Conservation (phyloP, 108 stramenopile genomes). For the Licmophora abbreviata region DNA sequence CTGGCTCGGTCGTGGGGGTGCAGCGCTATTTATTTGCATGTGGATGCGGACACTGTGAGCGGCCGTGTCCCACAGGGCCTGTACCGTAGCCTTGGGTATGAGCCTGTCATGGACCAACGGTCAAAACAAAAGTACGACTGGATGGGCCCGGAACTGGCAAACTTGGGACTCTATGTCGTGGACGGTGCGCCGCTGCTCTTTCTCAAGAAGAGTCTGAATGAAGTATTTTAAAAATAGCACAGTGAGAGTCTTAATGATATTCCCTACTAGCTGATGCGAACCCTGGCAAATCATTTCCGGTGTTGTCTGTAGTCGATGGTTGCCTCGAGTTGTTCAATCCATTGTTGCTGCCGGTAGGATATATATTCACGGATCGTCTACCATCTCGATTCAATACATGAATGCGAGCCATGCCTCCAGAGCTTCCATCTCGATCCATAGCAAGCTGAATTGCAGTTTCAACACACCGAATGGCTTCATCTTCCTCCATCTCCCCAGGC, state of each 20-base stretch:
- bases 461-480: conserved; percentile 57
- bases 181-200: neutral
- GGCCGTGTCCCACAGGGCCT: conserved; percentile 39
- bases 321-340: no score
- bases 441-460: conserved; percentile 46
- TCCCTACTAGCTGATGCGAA: no score
- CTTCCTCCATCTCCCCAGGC: conserved; percentile 12
- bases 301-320: no score
- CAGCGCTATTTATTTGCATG: conserved; percentile 44
- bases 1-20: conserved; percentile 53
- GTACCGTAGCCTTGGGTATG: conserved; percentile 48
- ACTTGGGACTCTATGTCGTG: neutral
- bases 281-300: no score
- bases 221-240: no score
- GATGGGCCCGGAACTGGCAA: neutral
- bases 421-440: conserved; percentile 73
- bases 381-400: conserved; percentile 31
- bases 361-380: no score
- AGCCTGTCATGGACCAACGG: neutral
- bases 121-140: neutral
- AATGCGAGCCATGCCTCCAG: conserved; percentile 65
- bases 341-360: no score
- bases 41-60: conserved; percentile 45
- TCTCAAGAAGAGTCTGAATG: neutral
- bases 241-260: no score